Base-by-base conservation (phyloP, 495 filamentous ascomycete genomes). In the Haplographium delicatum region DNA sequence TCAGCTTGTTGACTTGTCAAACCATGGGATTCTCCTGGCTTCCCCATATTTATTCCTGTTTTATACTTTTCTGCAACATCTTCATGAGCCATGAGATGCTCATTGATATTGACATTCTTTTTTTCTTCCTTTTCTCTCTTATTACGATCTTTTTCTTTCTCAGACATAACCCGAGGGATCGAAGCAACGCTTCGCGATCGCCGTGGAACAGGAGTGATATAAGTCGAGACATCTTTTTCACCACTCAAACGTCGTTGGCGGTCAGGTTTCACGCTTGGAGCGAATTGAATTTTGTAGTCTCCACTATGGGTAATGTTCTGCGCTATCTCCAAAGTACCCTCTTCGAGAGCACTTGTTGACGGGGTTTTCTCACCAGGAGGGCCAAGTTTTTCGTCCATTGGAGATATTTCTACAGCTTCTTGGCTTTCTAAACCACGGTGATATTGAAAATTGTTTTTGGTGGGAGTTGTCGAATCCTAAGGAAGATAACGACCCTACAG, bases 31-130 rank as follows among this genome's bases (percentile, higher is more conserved):
- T 65, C 54, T 26, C 39, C 54, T 5, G 62, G 62, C 37, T 52
- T 60, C 0, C 54, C 51, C 23, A 47, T 18, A 40, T 65, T 60
- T 31, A 65, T 62, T 10, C 45, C 48, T 20, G 62, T 65, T 18
- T 54, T 54, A 50, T 65, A 65, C 22, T 46, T 47, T 6, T 48
- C 44, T 0, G 57, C 60, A 2, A 65, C 62, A 15, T 56, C 57
- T 24, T 53, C 18, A 16, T 54, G 52, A 9, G 43, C 16, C 59
- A 65, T 59, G 33, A 65, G 62, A 47, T 65, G 62, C 47, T 65
- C 62, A 30, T 57, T 54, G 31, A 65, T 53, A 44, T 65, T 51
- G 25, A 62, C 54, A 25, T 60, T 40, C 27, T 59, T 63, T 28
- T 60, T 56, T 23, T 54, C 57, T 16, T 44, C 44, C 24, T 52